Evolutionary conservation across 2,329 filamentous ascomycete genomes (phyloP), one percentile per base, ranked within the genome.

Genomic region (Aspergillus sp.): DNA sequence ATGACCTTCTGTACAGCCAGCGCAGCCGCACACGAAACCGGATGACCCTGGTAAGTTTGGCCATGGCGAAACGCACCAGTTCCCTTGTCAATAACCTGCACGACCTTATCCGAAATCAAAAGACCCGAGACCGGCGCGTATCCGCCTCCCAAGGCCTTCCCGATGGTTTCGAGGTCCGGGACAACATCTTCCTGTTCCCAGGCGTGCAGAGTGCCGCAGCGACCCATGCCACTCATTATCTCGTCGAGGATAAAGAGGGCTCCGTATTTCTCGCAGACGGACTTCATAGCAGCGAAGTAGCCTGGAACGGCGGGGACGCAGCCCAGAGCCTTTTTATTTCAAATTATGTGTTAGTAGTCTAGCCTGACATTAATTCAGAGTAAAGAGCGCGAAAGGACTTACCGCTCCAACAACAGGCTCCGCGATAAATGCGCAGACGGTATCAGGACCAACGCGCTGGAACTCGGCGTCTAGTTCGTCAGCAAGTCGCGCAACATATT

Each of bases 161-260:
- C 84, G 24, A 86, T 78, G 3, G 83, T 81, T 65, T 85, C 79
- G 20, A 87, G 80, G 62, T 87, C 85, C 0, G 85, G 85, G 0
- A 80, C 76, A 3, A 86, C 77, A n/a, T 70, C 78, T 56, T 85
- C 80, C 48, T 84, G 78, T 60, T 86, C 78, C 82, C 83, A 87
- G 6, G 81, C 84, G 62, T 86, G 83, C 3, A 84, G 66, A 1
- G 80, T 81, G 1, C 83, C 84, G n/a, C 76, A 79, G 6, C 84
- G 78, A 6, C 85, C 85, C 75, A 83, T 82, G 2, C 85, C 84
- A 60, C 79, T 82, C 88, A 92, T 90, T 44, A 91, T 81, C 68
- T 93, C 90, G 66, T 95, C 91, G 0, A 93, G 74, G 45, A 93
- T 87, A n/a, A 95, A 78, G 0, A 95, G 81, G 0, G 87, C 85